Conservation (phyloP, 1,284 basidiomycete genomes). For the Xerocomus minutiporus region DNA sequence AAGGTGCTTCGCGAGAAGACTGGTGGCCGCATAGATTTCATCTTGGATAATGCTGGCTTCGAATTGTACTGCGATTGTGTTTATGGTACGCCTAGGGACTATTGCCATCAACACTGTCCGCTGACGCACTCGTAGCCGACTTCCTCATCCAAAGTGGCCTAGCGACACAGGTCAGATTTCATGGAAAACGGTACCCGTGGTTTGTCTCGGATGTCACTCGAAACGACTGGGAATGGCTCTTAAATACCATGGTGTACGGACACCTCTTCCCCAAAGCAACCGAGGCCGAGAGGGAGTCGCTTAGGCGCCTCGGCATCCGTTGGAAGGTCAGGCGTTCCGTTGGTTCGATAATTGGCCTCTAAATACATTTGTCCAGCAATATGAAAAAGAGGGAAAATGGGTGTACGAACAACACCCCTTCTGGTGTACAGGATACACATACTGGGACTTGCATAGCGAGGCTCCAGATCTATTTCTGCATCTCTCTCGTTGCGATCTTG, state of each 20-base stretch:
- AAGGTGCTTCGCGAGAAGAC: constrained; percentile 65
- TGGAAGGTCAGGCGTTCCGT: constrained; percentile 69
- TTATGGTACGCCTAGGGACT: constrained; percentile 62
- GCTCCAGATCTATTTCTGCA: constrained; percentile 94
- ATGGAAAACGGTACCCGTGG: constrained; percentile 88
- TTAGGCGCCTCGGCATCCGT: constrained; percentile 76
- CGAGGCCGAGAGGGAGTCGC: constrained; percentile 78
- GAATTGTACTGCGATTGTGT: constrained; percentile 97
- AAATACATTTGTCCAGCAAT: constrained; percentile 52
- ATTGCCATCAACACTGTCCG: constrained; percentile 3
- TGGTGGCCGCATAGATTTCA: constrained; percentile 83
- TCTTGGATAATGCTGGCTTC: constrained; percentile 88
- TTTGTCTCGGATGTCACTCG: constrained; percentile 97
- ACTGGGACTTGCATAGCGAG: constrained; percentile 87
- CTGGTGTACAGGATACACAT: constrained; percentile 95
- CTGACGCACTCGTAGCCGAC: constrained; percentile 51
- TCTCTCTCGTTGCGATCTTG: constrained; percentile 85
- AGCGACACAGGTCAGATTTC: constrained; percentile 85
- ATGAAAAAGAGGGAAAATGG: constrained; percentile 92
- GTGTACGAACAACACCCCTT: constrained; percentile 96
- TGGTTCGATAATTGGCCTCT: constrained; percentile 3
- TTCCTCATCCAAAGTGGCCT: constrained; percentile 90
- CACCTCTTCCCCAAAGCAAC: constrained; percentile 80
- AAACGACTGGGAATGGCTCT: constrained; percentile 94
- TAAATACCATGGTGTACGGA: constrained; percentile 84